Conservation (phyloP, 441 rosid genomes). For the Iberis amara region DNA sequence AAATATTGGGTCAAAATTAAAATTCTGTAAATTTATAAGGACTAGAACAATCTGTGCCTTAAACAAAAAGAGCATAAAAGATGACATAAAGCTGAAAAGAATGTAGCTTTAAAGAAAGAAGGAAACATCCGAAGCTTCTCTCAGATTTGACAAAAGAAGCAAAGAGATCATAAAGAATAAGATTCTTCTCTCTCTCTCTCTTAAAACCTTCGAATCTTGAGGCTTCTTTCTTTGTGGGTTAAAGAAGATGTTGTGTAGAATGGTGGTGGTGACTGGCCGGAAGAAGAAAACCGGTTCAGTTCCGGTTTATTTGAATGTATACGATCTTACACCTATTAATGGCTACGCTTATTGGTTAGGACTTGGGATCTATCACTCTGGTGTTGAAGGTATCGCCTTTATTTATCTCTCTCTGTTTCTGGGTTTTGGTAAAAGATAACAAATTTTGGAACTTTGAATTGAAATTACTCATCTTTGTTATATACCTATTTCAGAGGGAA, state of each 20-base stretch:
- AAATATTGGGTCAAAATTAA: conserved; percentile 19
- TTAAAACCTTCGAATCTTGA: not conserved
- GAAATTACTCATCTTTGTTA: conserved; percentile 1
- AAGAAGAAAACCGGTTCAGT: conserved; percentile 70
- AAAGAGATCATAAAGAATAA: not conserved
- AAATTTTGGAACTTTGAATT: not conserved
- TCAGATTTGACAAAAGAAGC: conserved; percentile 8
- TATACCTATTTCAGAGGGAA: too few relatives aligned
- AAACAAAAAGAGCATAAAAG: conserved; percentile 13
- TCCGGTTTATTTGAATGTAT: conserved; percentile 91
- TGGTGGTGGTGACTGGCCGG: conserved; percentile 43
- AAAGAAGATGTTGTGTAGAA: conserved; percentile 51
- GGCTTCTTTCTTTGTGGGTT: not conserved
- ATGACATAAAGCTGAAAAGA: conserved; percentile 27
- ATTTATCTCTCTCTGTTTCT: too few relatives aligned
- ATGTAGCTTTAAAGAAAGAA: conserved; percentile 28
- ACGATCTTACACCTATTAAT: conserved; percentile 87
- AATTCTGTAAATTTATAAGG: not conserved
- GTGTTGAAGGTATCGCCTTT: conserved; percentile 66
- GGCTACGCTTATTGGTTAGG: conserved; percentile 98
- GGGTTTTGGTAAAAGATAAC: too few relatives aligned
- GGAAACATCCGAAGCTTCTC: conserved; percentile 30
- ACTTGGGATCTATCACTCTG: conserved; percentile 95
- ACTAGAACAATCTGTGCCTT: not conserved
- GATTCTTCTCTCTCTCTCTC: conserved; percentile 16